Evolutionary conservation across 1,139 yeast species (phyloP).

Genomic region (Lodderomyces margitis): DNA sequence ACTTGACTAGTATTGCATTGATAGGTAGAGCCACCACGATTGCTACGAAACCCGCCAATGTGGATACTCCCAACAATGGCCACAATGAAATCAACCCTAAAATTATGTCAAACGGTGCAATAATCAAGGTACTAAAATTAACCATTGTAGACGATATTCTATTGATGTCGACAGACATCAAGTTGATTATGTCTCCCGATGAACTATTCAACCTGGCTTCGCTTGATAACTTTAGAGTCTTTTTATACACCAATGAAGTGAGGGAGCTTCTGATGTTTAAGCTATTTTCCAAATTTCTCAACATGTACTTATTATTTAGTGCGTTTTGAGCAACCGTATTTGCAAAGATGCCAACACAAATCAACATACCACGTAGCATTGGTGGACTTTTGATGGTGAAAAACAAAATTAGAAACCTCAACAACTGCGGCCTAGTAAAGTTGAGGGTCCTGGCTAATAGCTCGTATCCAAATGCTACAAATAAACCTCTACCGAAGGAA

Average conservation of each 20-base stretch:
- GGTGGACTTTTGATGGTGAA: constrained; percentile 43
- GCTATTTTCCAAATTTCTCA: constrained; percentile 51
- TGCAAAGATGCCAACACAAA: constrained; percentile 50
- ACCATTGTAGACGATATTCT: constrained; percentile 23
- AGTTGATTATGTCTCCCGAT: constrained; percentile 35
- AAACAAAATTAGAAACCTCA: constrained; percentile 45
- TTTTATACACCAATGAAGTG: constrained; percentile 46
- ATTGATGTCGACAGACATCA: constrained; percentile 33
- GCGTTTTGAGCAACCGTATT: constrained; percentile 46
- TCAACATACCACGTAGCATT: constrained; percentile 48
- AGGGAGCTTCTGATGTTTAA: constrained; percentile 51
- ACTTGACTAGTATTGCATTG: constrained; percentile 38
- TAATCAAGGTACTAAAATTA: constrained; percentile 23
- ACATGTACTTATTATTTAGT: constrained; percentile 51
- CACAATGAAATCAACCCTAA: constrained; percentile 24
- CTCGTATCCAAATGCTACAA: constrained; percentile 45
- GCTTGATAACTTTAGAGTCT: constrained; percentile 29
- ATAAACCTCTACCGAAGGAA: constrained; percentile 49
- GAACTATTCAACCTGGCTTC: constrained; percentile 28
- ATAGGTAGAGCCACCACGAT: constrained; percentile 29
- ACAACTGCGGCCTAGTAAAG: constrained; percentile 57
- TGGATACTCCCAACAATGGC: constrained; percentile 29
- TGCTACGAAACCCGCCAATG: constrained; percentile 29
- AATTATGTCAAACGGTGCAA: constrained; percentile 27
- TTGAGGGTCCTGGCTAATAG: constrained; percentile 42